A percentile compares a stretch with the other conserved stretches of the same genome.
Evolutionary conservation across 495 filamentous ascomycete genomes (phyloP).

Genomic region (Chaetomium tenue): DNA sequence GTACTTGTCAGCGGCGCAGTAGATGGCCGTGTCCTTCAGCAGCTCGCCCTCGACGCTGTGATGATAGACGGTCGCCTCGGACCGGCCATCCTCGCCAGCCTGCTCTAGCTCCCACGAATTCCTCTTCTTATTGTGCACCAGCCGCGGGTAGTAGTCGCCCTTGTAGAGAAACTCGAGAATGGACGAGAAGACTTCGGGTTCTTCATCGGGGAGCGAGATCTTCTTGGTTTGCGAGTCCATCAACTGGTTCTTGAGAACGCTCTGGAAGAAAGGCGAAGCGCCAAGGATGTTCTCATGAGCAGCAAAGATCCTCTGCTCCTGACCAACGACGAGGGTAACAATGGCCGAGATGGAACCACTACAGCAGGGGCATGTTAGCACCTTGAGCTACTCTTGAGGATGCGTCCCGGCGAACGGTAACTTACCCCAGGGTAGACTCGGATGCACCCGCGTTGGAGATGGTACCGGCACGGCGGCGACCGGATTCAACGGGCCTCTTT

Average conservation of each 20-base stretch:
- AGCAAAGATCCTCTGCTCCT: conserved; percentile 78
- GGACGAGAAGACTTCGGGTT: conserved; percentile 86
- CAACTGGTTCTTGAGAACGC: conserved; percentile 60
- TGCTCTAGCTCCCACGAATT: conserved; percentile 73
- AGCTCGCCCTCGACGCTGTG: conserved; percentile 62
- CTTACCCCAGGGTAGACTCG: conserved; percentile 38
- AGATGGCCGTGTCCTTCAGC: conserved; percentile 85
- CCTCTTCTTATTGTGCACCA: conserved; percentile 65
- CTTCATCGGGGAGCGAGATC: conserved; percentile 77
- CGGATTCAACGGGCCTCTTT: conserved; percentile 44
- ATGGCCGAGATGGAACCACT: conserved; percentile 66
- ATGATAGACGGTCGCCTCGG: conserved; percentile 69
- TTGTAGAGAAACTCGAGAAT: conserved; percentile 90
- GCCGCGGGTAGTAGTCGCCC: conserved; percentile 82
- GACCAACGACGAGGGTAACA: conserved; percentile 75
- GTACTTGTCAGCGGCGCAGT: conserved; percentile 83
- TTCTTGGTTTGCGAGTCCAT: conserved; percentile 63
- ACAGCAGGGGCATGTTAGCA: conserved; percentile 21
- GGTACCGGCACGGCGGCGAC: conserved; percentile 42
- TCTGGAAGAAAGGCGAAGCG: conserved; percentile 72
- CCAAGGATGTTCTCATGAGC: conserved; percentile 83
- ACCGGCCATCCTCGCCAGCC: conserved; percentile 42
- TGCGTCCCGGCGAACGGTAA: conserved; percentile 23
- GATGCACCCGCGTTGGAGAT: conserved; percentile 31
- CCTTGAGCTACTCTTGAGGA: background rate